phyloP scores from a whole-genome alignment of 2,329 filamentous ascomycete genomes.

The Rhinocladiella similis region DNA sequence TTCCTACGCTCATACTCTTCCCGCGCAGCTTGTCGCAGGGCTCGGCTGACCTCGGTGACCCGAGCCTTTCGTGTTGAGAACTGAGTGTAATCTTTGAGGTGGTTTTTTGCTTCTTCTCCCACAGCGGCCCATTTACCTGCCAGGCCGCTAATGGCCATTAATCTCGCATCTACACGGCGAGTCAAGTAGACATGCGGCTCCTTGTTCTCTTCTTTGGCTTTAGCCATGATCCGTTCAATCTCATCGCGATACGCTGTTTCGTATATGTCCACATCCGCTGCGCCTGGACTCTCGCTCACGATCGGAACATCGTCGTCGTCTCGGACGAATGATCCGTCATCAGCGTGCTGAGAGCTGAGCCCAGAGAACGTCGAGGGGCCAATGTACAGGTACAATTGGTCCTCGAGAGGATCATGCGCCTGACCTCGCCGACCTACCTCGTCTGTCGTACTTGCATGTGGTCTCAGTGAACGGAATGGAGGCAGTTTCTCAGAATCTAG shows the following conservation, averaged over 20 bases:
- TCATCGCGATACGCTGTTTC: slow-evolving; percentile 84
- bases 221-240: slow-evolving; percentile 66
- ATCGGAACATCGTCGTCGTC: slow-evolving; percentile 41
- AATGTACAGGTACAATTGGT: slow-evolving; percentile 72
- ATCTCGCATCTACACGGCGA: slow-evolving; percentile 48
- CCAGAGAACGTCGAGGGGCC: slow-evolving; percentile 57
- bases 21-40: slow-evolving; percentile 29
- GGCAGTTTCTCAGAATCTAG: slow-evolving; percentile 23
- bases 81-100: slow-evolving; percentile 30
- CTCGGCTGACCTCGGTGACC: slow-evolving; percentile 31
- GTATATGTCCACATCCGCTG: slow-evolving; percentile 84
- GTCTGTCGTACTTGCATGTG: slow-evolving; percentile 23
- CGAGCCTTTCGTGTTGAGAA: slow-evolving; percentile 28
- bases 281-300: slow-evolving; percentile 81
- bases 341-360: slow-evolving; percentile 48
- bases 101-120: slow-evolving; percentile 29
- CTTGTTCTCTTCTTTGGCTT: slow-evolving; percentile 36
- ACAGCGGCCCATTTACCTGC: slow-evolving; percentile 30
- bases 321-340: slow-evolving; percentile 26
- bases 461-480: slow-evolving; percentile 25
- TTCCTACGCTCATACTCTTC: slow-evolving; percentile 30
- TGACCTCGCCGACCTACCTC: slow-evolving; percentile 50
- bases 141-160: slow-evolving; percentile 29
- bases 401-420: slow-evolving; percentile 64
- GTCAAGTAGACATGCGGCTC: slow-evolving; percentile 60